Evolutionary conservation across 257 asterid species (phyloP).

Genomic region (Solanum commersonii): DNA sequence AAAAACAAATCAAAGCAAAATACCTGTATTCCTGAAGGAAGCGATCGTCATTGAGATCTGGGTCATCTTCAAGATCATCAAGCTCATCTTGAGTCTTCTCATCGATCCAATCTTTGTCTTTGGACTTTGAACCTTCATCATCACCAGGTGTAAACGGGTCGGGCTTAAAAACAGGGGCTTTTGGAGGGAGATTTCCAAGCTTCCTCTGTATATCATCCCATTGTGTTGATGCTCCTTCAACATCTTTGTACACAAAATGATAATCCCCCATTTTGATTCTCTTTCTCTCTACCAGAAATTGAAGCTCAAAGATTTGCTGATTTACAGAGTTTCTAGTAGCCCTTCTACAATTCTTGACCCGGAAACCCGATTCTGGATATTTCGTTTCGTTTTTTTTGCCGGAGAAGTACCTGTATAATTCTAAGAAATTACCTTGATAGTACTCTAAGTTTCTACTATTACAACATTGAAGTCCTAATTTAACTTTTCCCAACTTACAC

Average conservation of each 20-base stretch:
- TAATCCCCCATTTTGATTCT: constrained; percentile 68
- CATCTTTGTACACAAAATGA: constrained; percentile 81
- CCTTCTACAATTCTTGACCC: neutral
- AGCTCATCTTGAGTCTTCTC: constrained; percentile 70
- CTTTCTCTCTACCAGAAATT: neutral
- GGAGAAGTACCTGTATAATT: neutral
- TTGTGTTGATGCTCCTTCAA: constrained; percentile 86
- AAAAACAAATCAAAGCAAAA: neutral
- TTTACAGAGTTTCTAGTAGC: neutral
- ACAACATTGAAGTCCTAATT: neutral
- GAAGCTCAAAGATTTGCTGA: neutral
- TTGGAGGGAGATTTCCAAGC: constrained; percentile 73
- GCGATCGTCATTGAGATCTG: constrained; percentile 72
- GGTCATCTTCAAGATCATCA: constrained; percentile 79
- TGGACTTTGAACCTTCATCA: constrained; percentile 54
- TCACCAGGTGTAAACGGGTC: constrained; percentile 57
- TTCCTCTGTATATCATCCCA: constrained; percentile 96
- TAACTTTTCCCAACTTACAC: too few species aligned
- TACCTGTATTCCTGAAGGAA: constrained; percentile 86
- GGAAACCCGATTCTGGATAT: neutral
- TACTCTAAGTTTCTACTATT: neutral
- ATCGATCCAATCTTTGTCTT: constrained; percentile 72
- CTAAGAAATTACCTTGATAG: neutral
- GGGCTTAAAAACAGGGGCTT: constrained; percentile 69
- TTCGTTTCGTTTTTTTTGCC: too few species aligned